Evolutionary conservation across 2,329 filamentous ascomycete genomes (phyloP).

Genomic region (Pestalotiopsis sp.): DNA sequence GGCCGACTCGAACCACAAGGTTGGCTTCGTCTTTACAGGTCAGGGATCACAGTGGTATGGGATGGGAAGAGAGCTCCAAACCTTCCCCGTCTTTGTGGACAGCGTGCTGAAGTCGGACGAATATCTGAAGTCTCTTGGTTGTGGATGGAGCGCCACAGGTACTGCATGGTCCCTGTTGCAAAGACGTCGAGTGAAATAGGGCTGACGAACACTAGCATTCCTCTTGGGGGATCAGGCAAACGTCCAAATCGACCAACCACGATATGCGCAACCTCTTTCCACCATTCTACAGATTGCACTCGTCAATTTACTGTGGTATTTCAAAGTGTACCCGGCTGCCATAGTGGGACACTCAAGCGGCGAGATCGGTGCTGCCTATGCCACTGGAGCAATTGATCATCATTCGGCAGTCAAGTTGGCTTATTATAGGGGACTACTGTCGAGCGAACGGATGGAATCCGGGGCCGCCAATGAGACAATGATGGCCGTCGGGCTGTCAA

Average conservation of each 20-base stretch:
- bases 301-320: neutral
- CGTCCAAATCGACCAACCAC: neutral
- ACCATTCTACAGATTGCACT: constrained; percentile 7
- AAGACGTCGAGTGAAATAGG: too few species aligned
- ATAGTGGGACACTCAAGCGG: constrained; percentile 7
- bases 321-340: neutral
- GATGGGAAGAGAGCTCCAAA: constrained; percentile 39
- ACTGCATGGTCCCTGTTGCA: too few species aligned
- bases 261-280: neutral
- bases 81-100: constrained; percentile 37
- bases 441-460: too few species aligned
- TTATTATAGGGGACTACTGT: too few species aligned
- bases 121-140: neutral
- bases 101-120: constrained; percentile 25
- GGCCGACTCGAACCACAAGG: neutral
- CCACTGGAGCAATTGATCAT: neutral
- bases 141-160: too few species aligned
- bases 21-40: constrained; percentile 38
- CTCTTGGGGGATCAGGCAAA: neutral
- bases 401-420: too few species aligned
- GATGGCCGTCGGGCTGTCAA: too few species aligned
- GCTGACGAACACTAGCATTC: neutral
- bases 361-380: constrained; percentile 10
- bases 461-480: too few species aligned
- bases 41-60: constrained; percentile 46